phyloP scores from a whole-genome alignment of 805 yeast genomes.

The Wickerhamiella azyma region DNA sequence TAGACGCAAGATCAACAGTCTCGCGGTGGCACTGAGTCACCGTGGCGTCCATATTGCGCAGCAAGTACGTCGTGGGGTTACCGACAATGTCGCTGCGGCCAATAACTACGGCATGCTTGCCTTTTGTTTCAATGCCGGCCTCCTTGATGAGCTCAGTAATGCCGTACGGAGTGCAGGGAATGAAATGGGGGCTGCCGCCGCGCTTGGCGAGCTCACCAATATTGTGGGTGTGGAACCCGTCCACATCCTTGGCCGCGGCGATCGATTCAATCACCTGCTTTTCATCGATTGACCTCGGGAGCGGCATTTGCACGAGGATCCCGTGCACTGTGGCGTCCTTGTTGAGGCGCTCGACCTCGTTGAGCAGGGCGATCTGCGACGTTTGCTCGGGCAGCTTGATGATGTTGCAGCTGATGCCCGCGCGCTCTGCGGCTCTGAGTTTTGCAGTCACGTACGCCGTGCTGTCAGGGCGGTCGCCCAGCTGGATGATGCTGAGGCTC shows the following conservation, averaged over 20 bases:
- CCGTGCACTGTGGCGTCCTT: constrained; percentile 71
- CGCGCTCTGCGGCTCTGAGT: constrained; percentile 73
- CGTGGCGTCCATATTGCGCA: constrained; percentile 67
- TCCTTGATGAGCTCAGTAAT: constrained; percentile 65
- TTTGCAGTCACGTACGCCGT: constrained; percentile 86
- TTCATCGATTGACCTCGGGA: constrained; percentile 73
- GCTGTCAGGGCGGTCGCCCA: constrained; percentile 83
- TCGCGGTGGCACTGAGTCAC: constrained; percentile 78
- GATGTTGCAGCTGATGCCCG: constrained; percentile 58
- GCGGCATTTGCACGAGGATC: constrained; percentile 75
- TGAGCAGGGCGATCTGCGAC: constrained; percentile 43
- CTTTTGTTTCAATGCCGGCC: constrained; percentile 49
- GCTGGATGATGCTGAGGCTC: constrained; percentile 70
- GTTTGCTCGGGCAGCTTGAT: constrained; percentile 50
- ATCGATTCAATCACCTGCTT: constrained; percentile 67
- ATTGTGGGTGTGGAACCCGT: constrained; percentile 81
- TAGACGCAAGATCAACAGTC: constrained; percentile 46
- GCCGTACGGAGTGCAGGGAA: constrained; percentile 95
- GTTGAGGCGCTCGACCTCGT: constrained; percentile 49
- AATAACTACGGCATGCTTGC: constrained; percentile 76
- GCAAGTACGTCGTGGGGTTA: constrained; percentile 73
- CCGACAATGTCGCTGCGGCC: constrained; percentile 98
- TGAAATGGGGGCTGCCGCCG: constrained; percentile 67
- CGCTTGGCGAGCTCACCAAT: constrained; percentile 84
- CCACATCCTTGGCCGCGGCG: constrained; percentile 77